Evolutionary conservation across 75 land plant genomes (phyloP).

Genomic region (Azolla pinnata): DNA sequence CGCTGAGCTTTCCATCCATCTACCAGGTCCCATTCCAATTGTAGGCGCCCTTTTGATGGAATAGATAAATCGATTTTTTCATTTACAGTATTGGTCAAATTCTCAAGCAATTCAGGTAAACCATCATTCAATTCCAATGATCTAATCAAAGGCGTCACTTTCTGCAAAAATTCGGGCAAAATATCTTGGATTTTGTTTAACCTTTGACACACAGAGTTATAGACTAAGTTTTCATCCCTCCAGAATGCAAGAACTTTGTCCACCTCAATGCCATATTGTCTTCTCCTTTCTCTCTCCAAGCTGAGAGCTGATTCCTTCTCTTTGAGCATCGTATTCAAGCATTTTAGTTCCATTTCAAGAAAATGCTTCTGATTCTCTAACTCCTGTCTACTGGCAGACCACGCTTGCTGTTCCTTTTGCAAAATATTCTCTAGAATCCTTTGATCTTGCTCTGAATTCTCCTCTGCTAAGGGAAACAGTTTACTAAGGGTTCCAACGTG

Average conservation of each 20-base stretch:
- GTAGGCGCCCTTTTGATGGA: conserved; percentile 1
- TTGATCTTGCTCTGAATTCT: conserved; percentile 19
- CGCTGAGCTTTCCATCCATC: conserved; percentile 19
- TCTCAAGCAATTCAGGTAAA: conserved; percentile 3
- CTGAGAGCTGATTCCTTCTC: conserved; percentile 16
- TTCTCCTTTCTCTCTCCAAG: conserved; percentile 19
- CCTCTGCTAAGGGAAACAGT: conserved; percentile 19
- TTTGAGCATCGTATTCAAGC: conserved; percentile 8
- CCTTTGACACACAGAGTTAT: conserved; percentile 4
- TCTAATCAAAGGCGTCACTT: neutral
- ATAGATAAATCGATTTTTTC: neutral
- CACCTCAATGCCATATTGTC: conserved; percentile 11
- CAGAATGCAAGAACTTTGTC: conserved; percentile 14
- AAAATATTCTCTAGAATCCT: conserved; percentile 10
- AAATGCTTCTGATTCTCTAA: conserved; percentile 15
- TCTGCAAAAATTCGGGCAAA: conserved; percentile 10
- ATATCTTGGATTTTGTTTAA: conserved; percentile 12
- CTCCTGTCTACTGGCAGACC: conserved; percentile 13
- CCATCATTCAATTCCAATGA: neutral
- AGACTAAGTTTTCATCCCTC: conserved; percentile 18
- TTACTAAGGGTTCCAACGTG: conserved; percentile 15
- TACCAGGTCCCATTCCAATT: conserved; percentile 14
- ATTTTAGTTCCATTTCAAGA: conserved; percentile 20
- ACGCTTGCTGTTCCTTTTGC: conserved; percentile 16
- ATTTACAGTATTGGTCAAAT: conserved; percentile 7